These are phyloP conservation scores for Brassica juncea DNA, from an alignment of 345 rosid species.

Conservation along the genomic window DNA sequence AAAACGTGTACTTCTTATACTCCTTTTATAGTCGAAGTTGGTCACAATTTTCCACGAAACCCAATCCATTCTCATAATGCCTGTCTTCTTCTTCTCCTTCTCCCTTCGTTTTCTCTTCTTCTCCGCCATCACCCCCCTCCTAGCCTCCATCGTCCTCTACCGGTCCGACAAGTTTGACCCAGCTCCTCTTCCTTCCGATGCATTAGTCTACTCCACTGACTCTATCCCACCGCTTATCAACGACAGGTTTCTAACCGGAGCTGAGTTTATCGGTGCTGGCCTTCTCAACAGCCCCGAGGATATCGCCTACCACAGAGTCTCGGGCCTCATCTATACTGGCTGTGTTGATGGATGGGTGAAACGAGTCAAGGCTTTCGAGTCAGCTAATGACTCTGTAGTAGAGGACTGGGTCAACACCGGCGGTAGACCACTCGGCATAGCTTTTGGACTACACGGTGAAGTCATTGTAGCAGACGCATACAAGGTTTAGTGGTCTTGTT, in stretches of 20 bases:
- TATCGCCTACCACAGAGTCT: constrained; percentile 46
- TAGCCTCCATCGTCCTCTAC: constrained; percentile 45
- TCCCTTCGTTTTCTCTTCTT: constrained; percentile 29
- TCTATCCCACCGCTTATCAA: constrained; percentile 37
- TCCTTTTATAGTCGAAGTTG: neutral
- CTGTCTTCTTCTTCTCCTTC: neutral
- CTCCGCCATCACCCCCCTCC: constrained; percentile 32
- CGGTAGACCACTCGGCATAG: constrained; percentile 84
- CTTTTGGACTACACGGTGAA: constrained; percentile 45
- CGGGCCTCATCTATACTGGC: constrained; percentile 56
- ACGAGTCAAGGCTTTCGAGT: constrained; percentile 43
- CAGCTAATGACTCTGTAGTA: constrained; percentile 50
- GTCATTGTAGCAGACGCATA: constrained; percentile 69
- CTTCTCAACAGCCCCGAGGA: constrained; percentile 62
- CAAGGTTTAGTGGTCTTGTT: constrained; percentile 48
- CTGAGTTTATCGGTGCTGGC: constrained; percentile 53
- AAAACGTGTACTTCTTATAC: neutral
- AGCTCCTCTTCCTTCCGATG: constrained; percentile 49
- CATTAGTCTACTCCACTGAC: constrained; percentile 21
- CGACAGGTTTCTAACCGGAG: constrained; percentile 43
- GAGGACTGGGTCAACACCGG: constrained; percentile 70
- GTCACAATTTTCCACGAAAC: neutral
- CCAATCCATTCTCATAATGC: constrained; percentile 5
- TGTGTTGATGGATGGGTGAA: constrained; percentile 84
- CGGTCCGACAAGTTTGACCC: constrained; percentile 58